Evolutionary conservation across 306 rosid species (phyloP), one percentile per base, ranked within the genome.

Genomic region (Castanospermum australe): DNA sequence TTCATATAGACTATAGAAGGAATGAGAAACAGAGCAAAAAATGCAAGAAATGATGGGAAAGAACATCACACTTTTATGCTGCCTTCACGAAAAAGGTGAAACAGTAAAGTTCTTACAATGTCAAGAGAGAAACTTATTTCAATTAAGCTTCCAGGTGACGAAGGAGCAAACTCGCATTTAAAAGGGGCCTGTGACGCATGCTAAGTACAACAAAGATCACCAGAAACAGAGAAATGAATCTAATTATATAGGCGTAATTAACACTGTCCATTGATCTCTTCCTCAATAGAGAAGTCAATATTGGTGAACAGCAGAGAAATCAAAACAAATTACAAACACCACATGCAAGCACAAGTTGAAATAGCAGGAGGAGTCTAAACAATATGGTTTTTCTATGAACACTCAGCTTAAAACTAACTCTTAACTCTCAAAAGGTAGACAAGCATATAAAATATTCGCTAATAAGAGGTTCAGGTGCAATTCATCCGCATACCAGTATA

Each of bases 121-220:
- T 52, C 0, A 18, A 22, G 62, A 55, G 62, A 55, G 62, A 44
- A 2, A 11, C 50, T 44, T 17, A 11, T 44, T 10, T 12, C n/a
- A 14, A 11, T 0, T 17, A 44, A 44, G 17, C n/a, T 44, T 44
- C 14, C 0, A 42, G 12, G 22, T 22, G 61, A 25, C 11, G 35
- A 35, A 62, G 14, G 25, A 62, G 45, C 28, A 20, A 39, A 64
- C 44, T 28, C 44, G 78, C 88, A 84, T 79, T 84, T 38, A 81
- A 56, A 57, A 69, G 78, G 20, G 87, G 86, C 22, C 82, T 69
- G 13, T 87, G 78, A 35, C 70, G 84, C 71, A 81, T 81, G n/a
- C n/a, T n/a, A 14, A 48, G 45, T 48, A 21, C 56, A 17, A 32
- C 3, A 2, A 28, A 47, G 13, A 30, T 35, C 44, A 25, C 25